Evolutionary conservation across 2,329 filamentous ascomycete genomes (phyloP).

Genomic region (Nemania bipapillata): DNA sequence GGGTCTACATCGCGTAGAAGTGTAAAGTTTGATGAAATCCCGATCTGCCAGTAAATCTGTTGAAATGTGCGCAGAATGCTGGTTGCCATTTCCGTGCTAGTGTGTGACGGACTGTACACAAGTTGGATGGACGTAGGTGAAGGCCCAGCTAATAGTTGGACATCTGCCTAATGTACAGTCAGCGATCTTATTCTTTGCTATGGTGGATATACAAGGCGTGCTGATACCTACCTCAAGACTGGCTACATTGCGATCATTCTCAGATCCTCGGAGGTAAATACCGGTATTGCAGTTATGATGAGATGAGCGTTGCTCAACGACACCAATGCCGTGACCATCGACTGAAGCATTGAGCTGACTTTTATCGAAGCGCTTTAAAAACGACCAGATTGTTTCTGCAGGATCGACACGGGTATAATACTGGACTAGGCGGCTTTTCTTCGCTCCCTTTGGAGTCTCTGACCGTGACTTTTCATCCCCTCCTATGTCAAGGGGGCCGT

Average conservation of each 20-base stretch:
- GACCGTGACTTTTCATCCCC: not conserved
- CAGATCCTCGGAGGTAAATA: conserved; percentile 24
- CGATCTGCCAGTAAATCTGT: conserved; percentile 36
- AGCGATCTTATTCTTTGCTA: not conserved
- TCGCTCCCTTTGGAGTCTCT: not conserved
- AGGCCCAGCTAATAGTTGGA: conserved; percentile 28
- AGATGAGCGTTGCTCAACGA: conserved; percentile 32
- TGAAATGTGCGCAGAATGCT: conserved; percentile 37
- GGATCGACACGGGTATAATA: conserved; percentile 37
- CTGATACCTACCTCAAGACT: conserved; percentile 23
- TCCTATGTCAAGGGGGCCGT: conserved; percentile 7
- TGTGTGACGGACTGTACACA: conserved; percentile 33
- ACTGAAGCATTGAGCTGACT: conserved; percentile 18
- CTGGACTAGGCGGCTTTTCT: conserved; percentile 19
- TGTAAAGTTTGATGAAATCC: conserved; percentile 9
- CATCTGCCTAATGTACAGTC: conserved; percentile 21
- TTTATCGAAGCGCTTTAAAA: conserved; percentile 32
- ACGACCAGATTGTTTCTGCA: conserved; percentile 28
- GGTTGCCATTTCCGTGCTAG: conserved; percentile 36
- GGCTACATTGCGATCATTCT: not conserved
- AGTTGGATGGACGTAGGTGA: conserved; percentile 26
- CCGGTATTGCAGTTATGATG: conserved; percentile 37
- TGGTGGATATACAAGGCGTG: not conserved
- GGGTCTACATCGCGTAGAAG: conserved; percentile 32
- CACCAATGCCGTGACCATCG: conserved; percentile 32